phyloP scores from a whole-genome alignment of 768 basidiomycete genomes.

The Lactarius evosmus region DNA sequence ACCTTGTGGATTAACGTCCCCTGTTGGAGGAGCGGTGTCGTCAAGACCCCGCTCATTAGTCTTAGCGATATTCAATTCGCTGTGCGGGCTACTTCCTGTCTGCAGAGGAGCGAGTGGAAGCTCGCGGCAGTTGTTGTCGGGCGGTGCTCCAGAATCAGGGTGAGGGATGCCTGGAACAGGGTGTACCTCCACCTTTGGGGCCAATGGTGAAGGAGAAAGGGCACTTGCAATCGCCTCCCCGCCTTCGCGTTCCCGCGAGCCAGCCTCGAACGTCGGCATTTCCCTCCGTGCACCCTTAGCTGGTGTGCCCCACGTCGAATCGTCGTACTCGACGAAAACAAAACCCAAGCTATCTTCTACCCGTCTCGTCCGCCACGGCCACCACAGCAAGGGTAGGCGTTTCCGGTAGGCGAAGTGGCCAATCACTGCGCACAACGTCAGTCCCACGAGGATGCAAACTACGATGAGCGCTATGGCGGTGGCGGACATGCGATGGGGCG shows the following conservation, averaged over 20 bases:
- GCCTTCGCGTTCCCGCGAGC: neutral
- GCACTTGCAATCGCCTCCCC: neutral
- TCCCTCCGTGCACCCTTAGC: neutral
- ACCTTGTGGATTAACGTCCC: neutral
- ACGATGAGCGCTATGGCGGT: slow-evolving; percentile 14
- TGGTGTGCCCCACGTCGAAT: slow-evolving; percentile 13
- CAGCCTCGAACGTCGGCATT: slow-evolving; percentile 10
- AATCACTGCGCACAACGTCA: slow-evolving; percentile 1
- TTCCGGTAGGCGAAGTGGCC: slow-evolving; percentile 2
- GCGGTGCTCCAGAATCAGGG: neutral
- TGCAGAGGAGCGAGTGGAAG: neutral
- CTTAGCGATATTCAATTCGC: neutral
- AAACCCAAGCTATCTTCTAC: slow-evolving; percentile 18
- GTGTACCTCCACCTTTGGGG: neutral
- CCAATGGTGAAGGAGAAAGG: neutral
- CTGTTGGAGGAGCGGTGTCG: neutral
- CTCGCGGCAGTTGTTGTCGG: neutral
- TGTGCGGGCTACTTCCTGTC: neutral
- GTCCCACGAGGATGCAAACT: slow-evolving; percentile 13
- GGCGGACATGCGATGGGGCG: neutral
- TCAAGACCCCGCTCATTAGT: neutral
- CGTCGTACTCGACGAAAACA: slow-evolving; percentile 23
- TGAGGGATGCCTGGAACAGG: neutral
- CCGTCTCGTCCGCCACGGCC: neutral
- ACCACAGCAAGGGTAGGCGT: neutral